Evolutionary conservation across 2,329 filamentous ascomycete species (phyloP).

Genomic region (Xylaria sp.): DNA sequence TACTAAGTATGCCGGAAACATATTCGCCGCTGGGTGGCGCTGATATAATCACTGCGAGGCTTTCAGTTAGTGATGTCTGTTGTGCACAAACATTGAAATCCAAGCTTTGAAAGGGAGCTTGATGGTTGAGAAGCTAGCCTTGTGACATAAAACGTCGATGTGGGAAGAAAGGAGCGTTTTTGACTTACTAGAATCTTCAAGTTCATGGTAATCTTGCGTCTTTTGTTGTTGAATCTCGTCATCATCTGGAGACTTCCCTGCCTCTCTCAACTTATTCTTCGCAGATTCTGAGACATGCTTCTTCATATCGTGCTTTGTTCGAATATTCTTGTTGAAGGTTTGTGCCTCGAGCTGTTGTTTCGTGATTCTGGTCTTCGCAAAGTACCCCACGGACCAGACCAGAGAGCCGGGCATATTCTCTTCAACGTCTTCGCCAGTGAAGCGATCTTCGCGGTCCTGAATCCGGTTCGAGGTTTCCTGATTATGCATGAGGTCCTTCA

Average conservation of each 20-base stretch:
- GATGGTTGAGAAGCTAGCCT: neutral
- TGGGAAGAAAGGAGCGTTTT: neutral
- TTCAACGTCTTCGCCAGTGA: slow-evolving; percentile 71
- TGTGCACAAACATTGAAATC: neutral
- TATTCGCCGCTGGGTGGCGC: slow-evolving; percentile 71
- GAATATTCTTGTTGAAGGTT: slow-evolving; percentile 66
- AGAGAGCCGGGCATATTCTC: slow-evolving; percentile 76
- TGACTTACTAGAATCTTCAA: slow-evolving; percentile 61
- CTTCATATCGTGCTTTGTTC: slow-evolving; percentile 67
- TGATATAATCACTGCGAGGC: slow-evolving; percentile 66
- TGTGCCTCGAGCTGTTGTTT: slow-evolving; percentile 70
- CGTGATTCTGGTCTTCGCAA: slow-evolving; percentile 72
- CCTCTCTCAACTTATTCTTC: slow-evolving; percentile 73
- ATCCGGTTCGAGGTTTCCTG: slow-evolving; percentile 69
- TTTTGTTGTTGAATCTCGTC: slow-evolving; percentile 75
- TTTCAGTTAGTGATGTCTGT: slow-evolving; percentile 5
- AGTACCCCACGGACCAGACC: slow-evolving; percentile 77
- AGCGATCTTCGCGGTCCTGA: slow-evolving; percentile 71
- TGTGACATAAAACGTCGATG: neutral
- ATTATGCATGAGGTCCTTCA: slow-evolving; percentile 72
- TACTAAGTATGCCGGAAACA: slow-evolving; percentile 73
- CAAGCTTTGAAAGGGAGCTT: neutral
- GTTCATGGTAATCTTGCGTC: slow-evolving; percentile 70
- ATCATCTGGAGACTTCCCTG: slow-evolving; percentile 65
- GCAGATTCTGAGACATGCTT: slow-evolving; percentile 64